Percentiles rank a stretch among this genome's conserved stretches.
phyloP scores from a whole-genome alignment of 768 basidiomycete genomes.

The Sistotremastrum suecicum region DNA sequence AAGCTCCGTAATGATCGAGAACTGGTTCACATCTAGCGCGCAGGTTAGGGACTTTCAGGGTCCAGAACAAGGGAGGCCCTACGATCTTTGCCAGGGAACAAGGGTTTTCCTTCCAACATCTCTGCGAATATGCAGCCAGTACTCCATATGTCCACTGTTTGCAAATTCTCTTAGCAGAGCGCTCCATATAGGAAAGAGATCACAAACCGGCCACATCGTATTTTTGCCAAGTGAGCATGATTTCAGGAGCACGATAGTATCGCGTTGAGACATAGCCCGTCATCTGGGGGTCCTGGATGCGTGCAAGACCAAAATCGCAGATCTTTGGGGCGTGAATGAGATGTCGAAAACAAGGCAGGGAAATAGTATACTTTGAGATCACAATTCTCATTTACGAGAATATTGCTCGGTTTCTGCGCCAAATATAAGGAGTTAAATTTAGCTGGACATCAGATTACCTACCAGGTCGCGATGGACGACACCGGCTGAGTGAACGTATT shows the following conservation, averaged over 20 bases:
- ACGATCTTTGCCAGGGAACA: constrained; percentile 99
- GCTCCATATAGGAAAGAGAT: not conserved
- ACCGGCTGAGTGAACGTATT: constrained; percentile 98
- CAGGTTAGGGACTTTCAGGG: not conserved
- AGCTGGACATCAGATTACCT: constrained; percentile 12
- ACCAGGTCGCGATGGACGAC: constrained; percentile 96
- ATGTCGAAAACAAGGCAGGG: not conserved
- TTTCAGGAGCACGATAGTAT: constrained; percentile 98
- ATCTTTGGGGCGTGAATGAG: constrained; percentile 39
- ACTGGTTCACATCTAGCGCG: constrained; percentile 90
- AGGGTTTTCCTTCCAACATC: constrained; percentile 96
- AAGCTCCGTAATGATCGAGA: constrained; percentile 97
- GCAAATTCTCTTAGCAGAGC: not conserved
- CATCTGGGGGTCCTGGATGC: constrained; percentile 99
- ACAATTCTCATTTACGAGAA: constrained; percentile 99
- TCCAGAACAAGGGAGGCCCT: constrained; percentile 25
- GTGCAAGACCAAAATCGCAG: constrained; percentile 96
- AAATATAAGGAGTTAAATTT: not conserved
- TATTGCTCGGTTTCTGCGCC: constrained; percentile 90
- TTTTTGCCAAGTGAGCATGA: constrained; percentile 99
- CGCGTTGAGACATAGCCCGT: constrained; percentile 98
- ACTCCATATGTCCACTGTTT: constrained; percentile 89
- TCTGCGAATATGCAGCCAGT: constrained; percentile 99
- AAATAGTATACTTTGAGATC: constrained; percentile 71
- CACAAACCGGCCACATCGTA: constrained; percentile 77